phyloP scores from a whole-genome alignment of 2,329 filamentous ascomycete genomes.

The Bipolaris bicolor region DNA sequence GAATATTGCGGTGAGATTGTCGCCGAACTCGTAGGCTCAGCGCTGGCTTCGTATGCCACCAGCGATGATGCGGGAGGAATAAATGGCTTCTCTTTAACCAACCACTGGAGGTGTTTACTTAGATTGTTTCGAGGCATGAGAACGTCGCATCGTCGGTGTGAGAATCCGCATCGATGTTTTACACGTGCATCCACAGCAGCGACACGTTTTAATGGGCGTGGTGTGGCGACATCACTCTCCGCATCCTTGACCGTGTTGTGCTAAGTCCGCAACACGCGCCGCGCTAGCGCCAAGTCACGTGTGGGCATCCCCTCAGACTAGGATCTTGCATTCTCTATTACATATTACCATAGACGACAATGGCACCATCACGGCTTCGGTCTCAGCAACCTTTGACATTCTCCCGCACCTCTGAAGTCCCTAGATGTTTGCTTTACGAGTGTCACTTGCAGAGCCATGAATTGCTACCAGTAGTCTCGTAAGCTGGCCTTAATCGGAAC shows the following conservation, averaged over 20 bases:
- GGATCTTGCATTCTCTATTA: slow-evolving; percentile 1
- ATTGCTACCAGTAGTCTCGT: slow-evolving; percentile 5
- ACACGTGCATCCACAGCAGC: slow-evolving; percentile 30
- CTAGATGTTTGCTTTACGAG: not conserved
- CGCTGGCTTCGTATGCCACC: slow-evolving; percentile 39
- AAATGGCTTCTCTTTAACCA: slow-evolving; percentile 54
- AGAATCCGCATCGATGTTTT: slow-evolving; percentile 28
- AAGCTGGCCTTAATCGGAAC: slow-evolving; percentile 2
- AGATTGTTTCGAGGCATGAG: slow-evolving; percentile 59
- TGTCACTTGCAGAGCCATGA: slow-evolving; percentile 2
- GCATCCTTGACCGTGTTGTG: slow-evolving; percentile 29
- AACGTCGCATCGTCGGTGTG: slow-evolving; percentile 35
- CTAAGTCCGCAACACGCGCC: slow-evolving; percentile 25
- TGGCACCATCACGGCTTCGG: not conserved
- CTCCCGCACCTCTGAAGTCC: not conserved
- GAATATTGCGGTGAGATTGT: slow-evolving; percentile 24
- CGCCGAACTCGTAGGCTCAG: slow-evolving; percentile 28
- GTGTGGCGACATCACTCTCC: slow-evolving; percentile 29
- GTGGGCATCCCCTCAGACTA: slow-evolving; percentile 12
- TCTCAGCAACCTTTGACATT: not conserved
- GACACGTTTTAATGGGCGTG: slow-evolving; percentile 13
- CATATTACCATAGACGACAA: not conserved
- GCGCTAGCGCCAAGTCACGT: slow-evolving; percentile 38
- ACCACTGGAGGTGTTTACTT: slow-evolving; percentile 56
- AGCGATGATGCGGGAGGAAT: slow-evolving; percentile 46